phyloP scores from a whole-genome alignment of 352 stramenopile species.

The Halophytophthora batemanensis region DNA sequence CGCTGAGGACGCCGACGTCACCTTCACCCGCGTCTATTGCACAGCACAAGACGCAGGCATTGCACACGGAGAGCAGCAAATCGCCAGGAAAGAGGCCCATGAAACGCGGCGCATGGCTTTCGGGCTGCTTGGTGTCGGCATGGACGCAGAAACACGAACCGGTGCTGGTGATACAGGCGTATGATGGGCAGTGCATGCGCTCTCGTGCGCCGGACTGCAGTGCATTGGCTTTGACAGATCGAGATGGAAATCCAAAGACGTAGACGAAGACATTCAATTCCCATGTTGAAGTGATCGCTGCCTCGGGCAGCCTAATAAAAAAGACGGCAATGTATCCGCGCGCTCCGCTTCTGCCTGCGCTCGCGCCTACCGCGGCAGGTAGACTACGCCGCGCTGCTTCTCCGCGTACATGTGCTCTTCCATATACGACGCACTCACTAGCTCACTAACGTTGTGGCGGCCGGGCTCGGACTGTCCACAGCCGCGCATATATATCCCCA shows the following conservation, averaged over 20 bases:
- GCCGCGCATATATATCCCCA: constrained; percentile 30
- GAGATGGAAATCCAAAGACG: background rate
- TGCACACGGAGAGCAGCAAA: background rate
- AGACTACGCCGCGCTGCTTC: background rate
- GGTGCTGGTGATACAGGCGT: too few species aligned
- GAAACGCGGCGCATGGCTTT: background rate
- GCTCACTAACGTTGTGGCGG: too few species aligned
- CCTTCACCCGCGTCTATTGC: too few species aligned
- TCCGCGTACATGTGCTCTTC: constrained; percentile 21
- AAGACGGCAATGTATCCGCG: constrained; percentile 7
- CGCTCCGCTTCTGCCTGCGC: background rate
- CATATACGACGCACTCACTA: too few species aligned
- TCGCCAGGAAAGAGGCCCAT: background rate
- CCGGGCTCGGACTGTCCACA: constrained; percentile 14
- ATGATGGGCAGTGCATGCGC: constrained; percentile 1
- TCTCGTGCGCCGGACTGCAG: background rate
- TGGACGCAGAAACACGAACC: constrained; percentile 16
- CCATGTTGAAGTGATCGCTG: constrained; percentile 23
- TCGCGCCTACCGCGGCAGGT: background rate
- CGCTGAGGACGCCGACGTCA: background rate
- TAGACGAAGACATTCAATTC: constrained; percentile 23
- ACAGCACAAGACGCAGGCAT: too few species aligned
- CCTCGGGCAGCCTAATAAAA: constrained; percentile 19
- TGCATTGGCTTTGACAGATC: constrained; percentile 2
- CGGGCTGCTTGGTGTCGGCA: background rate